A percentile compares a stretch with the other conserved stretches of the same genome.
Evolutionary conservation across 108 stramenopile genomes (phyloP).

Genomic region (Skeletonema grethae): DNA sequence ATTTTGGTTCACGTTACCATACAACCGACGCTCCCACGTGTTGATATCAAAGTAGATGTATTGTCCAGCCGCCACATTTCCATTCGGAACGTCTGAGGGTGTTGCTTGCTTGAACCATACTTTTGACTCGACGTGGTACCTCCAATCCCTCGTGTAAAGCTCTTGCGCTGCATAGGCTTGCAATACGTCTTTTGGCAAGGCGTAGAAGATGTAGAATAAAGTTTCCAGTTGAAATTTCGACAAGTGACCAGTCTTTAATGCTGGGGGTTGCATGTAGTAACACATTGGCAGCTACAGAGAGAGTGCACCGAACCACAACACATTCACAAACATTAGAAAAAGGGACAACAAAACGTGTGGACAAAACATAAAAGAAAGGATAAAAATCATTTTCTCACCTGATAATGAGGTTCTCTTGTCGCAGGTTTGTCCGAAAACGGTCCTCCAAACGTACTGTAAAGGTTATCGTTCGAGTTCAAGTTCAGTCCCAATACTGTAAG

Average conservation of each 20-base stretch:
- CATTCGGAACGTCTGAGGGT: conserved; percentile 64
- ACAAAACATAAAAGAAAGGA: background rate
- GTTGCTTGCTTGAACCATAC: conserved; percentile 93
- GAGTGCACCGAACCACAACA: conserved; percentile 4
- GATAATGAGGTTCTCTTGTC: conserved; percentile 91
- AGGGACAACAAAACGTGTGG: background rate
- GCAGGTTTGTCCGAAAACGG: conserved; percentile 91
- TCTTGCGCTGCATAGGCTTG: conserved; percentile 99
- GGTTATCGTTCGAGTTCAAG: conserved; percentile 89
- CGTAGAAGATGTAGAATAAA: conserved; percentile 99
- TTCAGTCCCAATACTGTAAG: conserved; percentile 95
- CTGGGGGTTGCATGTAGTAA: conserved; percentile 95
- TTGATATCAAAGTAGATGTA: conserved; percentile 91
- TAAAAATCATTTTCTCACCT: conserved; percentile 43
- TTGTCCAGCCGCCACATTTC: conserved; percentile 58
- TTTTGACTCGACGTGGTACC: conserved; percentile 94
- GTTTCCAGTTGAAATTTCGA: conserved; percentile 97
- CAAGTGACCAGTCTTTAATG: conserved; percentile 90
- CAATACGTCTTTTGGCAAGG: conserved; percentile 93
- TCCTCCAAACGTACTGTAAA: conserved; percentile 92
- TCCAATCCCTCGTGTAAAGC: conserved; percentile 96
- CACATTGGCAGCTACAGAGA: conserved; percentile 82
- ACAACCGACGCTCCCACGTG: conserved; percentile 86
- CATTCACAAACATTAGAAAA: conserved; percentile 2
- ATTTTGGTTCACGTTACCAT: conserved; percentile 86